Evolutionary conservation across 306 rosid species (phyloP).

Genomic region (Rosa chinensis): DNA sequence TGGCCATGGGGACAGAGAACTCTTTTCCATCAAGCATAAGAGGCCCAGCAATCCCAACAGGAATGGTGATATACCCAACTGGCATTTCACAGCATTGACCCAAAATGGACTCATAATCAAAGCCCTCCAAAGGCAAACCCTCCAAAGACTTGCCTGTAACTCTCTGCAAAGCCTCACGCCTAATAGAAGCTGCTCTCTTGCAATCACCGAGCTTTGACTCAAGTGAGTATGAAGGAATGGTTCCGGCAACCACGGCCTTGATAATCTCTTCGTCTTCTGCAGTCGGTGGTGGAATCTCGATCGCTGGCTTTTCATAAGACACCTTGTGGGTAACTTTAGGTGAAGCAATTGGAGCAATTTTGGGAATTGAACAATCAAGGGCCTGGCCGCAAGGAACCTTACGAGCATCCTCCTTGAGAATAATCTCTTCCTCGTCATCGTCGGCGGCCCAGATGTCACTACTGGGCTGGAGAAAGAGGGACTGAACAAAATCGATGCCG

Average conservation of each 20-base stretch:
- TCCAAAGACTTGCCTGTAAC: slow-evolving; percentile 41
- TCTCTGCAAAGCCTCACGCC: slow-evolving; percentile 63
- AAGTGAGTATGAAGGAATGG: slow-evolving; percentile 24
- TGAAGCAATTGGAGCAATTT: slow-evolving; percentile 10
- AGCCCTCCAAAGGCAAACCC: slow-evolving; percentile 65
- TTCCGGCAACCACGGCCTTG: slow-evolving; percentile 43
- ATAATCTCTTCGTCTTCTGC: slow-evolving; percentile 57
- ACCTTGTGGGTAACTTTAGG: slow-evolving; percentile 3
- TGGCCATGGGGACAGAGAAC: slow-evolving; percentile 81
- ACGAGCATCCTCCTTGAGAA: background rate
- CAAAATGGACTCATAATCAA: slow-evolving; percentile 64
- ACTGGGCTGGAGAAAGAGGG: background rate
- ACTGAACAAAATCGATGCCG: background rate
- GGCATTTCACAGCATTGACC: slow-evolving; percentile 97
- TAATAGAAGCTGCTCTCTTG: slow-evolving; percentile 22
- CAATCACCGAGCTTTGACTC: slow-evolving; percentile 28
- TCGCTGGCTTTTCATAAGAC: background rate
- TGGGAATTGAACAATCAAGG: slow-evolving; percentile 37
- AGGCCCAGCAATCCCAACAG: slow-evolving; percentile 91
- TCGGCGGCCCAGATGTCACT: background rate
- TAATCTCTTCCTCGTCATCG: background rate
- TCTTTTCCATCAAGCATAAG: slow-evolving; percentile 66
- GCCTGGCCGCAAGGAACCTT: slow-evolving; percentile 34
- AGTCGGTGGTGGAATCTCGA: background rate
- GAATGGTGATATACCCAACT: slow-evolving; percentile 69